These are phyloP conservation scores for Xylaria sp. DNA, from an alignment of 2,329 filamentous ascomycete species.

Conservation along the genomic window DNA sequence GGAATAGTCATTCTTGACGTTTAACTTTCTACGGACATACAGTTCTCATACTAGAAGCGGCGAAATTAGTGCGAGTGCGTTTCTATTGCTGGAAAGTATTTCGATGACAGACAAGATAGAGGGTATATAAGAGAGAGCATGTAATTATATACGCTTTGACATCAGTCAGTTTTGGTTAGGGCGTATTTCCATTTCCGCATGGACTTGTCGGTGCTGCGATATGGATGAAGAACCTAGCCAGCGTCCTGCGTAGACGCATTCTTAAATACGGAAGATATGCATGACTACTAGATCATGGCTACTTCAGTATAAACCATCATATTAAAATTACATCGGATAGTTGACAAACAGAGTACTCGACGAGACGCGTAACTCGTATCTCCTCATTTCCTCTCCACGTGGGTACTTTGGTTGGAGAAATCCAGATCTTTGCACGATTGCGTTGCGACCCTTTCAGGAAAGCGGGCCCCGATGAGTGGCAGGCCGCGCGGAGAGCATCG, in stretches of 20 bases:
- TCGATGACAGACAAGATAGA: background rate
- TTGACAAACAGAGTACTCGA: background rate
- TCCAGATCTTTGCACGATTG: slow-evolving; percentile 9
- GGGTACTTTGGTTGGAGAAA: slow-evolving; percentile 10
- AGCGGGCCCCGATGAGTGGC: slow-evolving; percentile 24
- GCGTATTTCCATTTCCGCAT: background rate
- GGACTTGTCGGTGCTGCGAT: background rate
- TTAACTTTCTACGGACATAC: slow-evolving; percentile 6
- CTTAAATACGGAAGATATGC: slow-evolving; percentile 1
- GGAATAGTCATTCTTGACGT: background rate
- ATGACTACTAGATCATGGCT: background rate
- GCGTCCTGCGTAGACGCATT: background rate
- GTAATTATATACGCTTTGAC: slow-evolving; percentile 1
- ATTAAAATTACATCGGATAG: background rate
- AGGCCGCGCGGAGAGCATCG: slow-evolving; percentile 11
- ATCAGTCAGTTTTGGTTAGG: background rate
- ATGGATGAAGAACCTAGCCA: background rate
- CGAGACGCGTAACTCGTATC: background rate
- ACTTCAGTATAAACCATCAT: background rate
- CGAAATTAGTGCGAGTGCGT: background rate
- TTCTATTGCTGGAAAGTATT: background rate
- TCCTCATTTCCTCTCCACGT: slow-evolving; percentile 3
- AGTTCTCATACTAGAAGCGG: slow-evolving; percentile 11
- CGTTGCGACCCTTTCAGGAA: slow-evolving; percentile 26
- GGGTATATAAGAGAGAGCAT: slow-evolving; percentile 2